A percentile compares a stretch with the other conserved stretches of the same genome.
Conservation (phyloP, 2,329 filamentous ascomycete genomes). For the Didymosphaeria variabile region DNA sequence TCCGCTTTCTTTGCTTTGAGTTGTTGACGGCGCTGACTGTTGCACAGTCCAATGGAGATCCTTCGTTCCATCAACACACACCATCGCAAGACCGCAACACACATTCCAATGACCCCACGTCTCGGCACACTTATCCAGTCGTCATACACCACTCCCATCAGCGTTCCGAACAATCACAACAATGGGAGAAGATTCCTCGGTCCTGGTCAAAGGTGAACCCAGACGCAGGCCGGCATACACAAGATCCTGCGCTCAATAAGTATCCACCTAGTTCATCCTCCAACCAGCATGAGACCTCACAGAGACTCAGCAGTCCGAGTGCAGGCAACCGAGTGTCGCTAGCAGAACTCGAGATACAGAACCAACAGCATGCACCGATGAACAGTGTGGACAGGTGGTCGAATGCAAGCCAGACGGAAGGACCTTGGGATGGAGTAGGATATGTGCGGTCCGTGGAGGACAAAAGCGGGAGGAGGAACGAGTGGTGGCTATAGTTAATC, state of each 20-base stretch:
- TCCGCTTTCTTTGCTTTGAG: background rate
- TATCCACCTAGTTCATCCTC: background rate
- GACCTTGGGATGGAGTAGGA: conserved; percentile 20
- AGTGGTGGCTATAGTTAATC: background rate
- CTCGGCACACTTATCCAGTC: background rate
- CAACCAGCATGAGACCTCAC: background rate
- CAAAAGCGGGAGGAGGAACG: background rate
- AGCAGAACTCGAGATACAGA: conserved; percentile 16
- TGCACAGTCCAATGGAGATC: conserved; percentile 1
- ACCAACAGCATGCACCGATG: background rate
- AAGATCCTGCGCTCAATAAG: conserved; percentile 8
- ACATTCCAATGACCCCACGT: background rate
- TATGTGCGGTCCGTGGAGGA: background rate
- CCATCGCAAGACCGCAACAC: background rate
- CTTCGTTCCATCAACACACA: background rate
- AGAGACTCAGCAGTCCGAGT: background rate
- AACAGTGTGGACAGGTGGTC: conserved; percentile 18
- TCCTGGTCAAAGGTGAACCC: conserved; percentile 16
- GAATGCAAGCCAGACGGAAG: conserved; percentile 17
- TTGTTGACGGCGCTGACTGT: background rate
- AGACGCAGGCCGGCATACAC: conserved; percentile 2
- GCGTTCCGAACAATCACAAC: background rate
- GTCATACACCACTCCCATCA: background rate
- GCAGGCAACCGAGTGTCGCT: conserved; percentile 7
- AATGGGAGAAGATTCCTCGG: conserved; percentile 22